Evolutionary conservation across 2,329 filamentous ascomycete genomes (phyloP).

Genomic region (Alternaria longipes): DNA sequence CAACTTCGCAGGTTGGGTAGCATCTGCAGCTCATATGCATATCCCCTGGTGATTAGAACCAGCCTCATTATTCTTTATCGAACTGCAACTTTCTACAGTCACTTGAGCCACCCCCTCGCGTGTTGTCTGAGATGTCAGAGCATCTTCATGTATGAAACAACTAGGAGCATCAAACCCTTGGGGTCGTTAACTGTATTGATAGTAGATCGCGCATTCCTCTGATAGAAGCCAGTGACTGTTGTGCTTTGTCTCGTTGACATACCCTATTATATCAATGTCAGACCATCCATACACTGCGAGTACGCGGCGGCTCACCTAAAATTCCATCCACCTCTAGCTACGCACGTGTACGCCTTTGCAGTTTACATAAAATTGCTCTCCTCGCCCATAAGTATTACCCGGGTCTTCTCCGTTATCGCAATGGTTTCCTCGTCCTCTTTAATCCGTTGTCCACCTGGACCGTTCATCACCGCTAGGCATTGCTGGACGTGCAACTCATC

Average conservation of each 20-base stretch:
- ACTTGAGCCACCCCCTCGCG: background rate
- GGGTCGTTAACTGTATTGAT: background rate
- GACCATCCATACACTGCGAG: background rate
- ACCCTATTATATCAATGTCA: background rate
- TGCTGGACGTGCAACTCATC: conserved; percentile 39
- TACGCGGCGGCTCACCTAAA: background rate
- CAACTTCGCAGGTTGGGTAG: background rate
- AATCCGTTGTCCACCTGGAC: conserved; percentile 23
- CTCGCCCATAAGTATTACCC: conserved; percentile 25
- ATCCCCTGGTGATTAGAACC: background rate
- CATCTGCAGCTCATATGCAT: background rate
- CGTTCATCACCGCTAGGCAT: conserved; percentile 27
- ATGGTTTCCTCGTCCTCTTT: conserved; percentile 36
- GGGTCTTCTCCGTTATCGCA: conserved; percentile 21
- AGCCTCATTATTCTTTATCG: background rate
- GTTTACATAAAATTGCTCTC: conserved; percentile 1
- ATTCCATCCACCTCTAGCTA: background rate
- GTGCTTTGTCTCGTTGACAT: background rate
- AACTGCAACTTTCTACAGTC: background rate
- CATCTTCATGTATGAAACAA: background rate
- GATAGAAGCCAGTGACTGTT: conserved; percentile 28
- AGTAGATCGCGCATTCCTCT: background rate
- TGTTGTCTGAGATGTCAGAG: background rate
- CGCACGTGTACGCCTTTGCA: background rate
- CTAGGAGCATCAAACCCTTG: background rate